A percentile compares a stretch with the other conserved stretches of the same genome.
Evolutionary conservation across 2,329 filamentous ascomycete species (phyloP).

Genomic region (Bipolaris victoriae): DNA sequence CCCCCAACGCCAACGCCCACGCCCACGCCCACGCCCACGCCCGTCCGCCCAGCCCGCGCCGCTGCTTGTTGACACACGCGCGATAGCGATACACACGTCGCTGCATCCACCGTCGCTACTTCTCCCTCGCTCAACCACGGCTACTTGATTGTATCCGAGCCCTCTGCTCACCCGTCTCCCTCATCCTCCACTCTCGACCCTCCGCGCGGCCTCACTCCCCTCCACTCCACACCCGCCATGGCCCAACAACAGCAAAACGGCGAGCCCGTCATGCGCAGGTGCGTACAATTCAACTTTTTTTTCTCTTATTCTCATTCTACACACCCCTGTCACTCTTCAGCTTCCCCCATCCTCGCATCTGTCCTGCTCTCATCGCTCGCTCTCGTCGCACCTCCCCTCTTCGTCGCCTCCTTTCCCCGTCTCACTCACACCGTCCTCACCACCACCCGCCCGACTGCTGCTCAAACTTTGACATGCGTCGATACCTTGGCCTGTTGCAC

Average conservation of each 20-base stretch:
- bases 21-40: constrained; percentile 8
- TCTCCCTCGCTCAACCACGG: constrained; percentile 5
- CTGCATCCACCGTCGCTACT: constrained; percentile 1
- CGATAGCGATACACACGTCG: constrained; percentile 8
- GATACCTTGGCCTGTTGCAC: constrained; percentile 34
- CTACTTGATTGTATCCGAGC: constrained; percentile 21
- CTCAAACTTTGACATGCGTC: constrained; percentile 23
- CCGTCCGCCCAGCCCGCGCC: constrained; percentile 13
- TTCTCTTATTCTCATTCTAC: not conserved
- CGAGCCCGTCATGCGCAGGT: constrained; percentile 71
- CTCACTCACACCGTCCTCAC: not conserved
- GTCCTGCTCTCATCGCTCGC: not conserved
- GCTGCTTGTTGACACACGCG: constrained; percentile 7
- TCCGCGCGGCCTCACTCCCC: constrained; percentile 5
- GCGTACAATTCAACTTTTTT: constrained; percentile 44
- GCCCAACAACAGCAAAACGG: constrained; percentile 47
- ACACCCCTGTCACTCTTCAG: not conserved
- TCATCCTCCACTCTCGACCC: not conserved
- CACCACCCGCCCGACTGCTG: not conserved
- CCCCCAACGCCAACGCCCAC: constrained; percentile 10
- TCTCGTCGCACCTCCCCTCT: not conserved
- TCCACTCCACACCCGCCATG: constrained; percentile 33
- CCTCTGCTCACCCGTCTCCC: constrained; percentile 1
- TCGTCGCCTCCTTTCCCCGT: not conserved
- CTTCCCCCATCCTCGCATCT: constrained; percentile 1